A percentile compares a stretch with the other conserved stretches of the same genome.
Evolutionary conservation across 306 rosid genomes (phyloP).

Genomic region (Casuarina cunninghamiana): DNA sequence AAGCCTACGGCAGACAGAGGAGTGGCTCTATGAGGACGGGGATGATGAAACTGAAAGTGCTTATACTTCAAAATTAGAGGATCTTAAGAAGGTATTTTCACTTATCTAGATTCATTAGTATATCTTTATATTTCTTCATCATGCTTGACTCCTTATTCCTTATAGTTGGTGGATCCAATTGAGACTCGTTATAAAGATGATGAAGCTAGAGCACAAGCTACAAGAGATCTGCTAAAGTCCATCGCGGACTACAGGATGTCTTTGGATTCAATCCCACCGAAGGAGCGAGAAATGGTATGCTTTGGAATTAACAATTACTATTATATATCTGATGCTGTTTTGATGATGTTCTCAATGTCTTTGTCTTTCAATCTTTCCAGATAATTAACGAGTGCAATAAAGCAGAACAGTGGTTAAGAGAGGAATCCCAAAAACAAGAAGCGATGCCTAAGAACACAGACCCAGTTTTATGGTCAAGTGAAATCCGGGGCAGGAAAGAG

Average conservation of each 20-base stretch:
- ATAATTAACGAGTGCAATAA: slow-evolving; percentile 55
- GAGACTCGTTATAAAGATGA: slow-evolving; percentile 66
- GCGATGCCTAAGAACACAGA: slow-evolving; percentile 60
- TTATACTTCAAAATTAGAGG: slow-evolving; percentile 66
- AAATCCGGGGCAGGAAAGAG: slow-evolving; percentile 55
- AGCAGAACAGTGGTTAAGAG: slow-evolving; percentile 74
- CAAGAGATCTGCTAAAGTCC: slow-evolving; percentile 39
- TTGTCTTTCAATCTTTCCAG: slow-evolving; percentile 31
- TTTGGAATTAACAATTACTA: not conserved
- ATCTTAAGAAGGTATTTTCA: slow-evolving; percentile 67
- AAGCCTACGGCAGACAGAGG: slow-evolving; percentile 84
- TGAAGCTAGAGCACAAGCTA: slow-evolving; percentile 68
- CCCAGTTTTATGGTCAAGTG: slow-evolving; percentile 62
- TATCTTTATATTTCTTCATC: slow-evolving; percentile 10
- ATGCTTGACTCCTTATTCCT: slow-evolving; percentile 24
- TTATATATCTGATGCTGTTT: not conserved
- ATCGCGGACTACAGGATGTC: slow-evolving; percentile 39
- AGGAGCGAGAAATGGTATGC: slow-evolving; percentile 41
- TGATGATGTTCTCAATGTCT: slow-evolving; percentile 11
- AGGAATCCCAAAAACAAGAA: slow-evolving; percentile 64
- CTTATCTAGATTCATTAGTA: slow-evolving; percentile 19
- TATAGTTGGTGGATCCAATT: slow-evolving; percentile 71
- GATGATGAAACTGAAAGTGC: slow-evolving; percentile 79
- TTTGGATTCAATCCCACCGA: slow-evolving; percentile 37
- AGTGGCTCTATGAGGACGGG: slow-evolving; percentile 94